Evolutionary conservation across 176 grass and related monocot genomes (phyloP).

Genomic region (Otatea glauca): DNA sequence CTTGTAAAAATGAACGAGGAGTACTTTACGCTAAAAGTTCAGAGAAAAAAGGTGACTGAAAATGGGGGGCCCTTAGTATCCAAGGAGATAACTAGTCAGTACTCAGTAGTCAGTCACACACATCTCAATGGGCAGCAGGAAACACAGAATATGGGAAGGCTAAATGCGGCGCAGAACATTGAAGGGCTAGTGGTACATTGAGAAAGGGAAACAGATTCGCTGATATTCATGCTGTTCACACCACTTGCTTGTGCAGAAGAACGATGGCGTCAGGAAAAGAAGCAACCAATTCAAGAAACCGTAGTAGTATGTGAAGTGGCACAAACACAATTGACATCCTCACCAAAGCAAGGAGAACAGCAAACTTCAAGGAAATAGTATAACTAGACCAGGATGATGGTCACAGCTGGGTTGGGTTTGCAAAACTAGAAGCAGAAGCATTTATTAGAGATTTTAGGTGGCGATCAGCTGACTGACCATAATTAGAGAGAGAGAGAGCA

Average conservation of each 20-base stretch:
- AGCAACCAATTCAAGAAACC: not conserved
- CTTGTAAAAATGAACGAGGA: too few species aligned
- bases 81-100: too few species aligned
- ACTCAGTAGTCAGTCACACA: too few species aligned
- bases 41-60: constrained; percentile 36
- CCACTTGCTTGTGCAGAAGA: constrained; percentile 1
- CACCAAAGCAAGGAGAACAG: not conserved
- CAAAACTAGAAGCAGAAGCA: not conserved
- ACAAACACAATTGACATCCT: constrained; percentile 10
- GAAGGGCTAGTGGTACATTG: not conserved
- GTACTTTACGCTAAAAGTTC: constrained; percentile 38
- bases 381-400: not conserved
- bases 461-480: not conserved
- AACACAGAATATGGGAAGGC: constrained; percentile 16
- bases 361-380: not conserved
- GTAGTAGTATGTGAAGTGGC: not conserved
- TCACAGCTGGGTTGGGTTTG: not conserved
- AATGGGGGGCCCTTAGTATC: not conserved
- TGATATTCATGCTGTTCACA: not conserved
- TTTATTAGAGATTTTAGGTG: not conserved
- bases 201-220: constrained; percentile 9
- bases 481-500: constrained; percentile 27
- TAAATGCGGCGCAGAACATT: constrained; percentile 6
- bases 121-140: constrained; percentile 22
- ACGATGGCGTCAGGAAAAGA: not conserved